Conservation (phyloP, 257 asterid species). For the Nicotiana tabacum region DNA sequence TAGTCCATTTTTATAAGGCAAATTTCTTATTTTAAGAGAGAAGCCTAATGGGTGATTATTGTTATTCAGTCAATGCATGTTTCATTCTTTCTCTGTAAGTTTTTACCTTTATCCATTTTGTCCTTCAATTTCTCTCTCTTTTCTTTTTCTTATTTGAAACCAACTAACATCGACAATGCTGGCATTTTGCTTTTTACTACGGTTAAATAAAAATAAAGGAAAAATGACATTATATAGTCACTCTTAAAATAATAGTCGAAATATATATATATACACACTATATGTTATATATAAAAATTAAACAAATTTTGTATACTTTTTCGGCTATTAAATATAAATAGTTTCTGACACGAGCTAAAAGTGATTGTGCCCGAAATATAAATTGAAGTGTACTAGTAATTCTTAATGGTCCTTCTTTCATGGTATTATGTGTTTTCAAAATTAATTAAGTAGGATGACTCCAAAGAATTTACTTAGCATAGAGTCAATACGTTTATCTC, state of each 20-base stretch:
- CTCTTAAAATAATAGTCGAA: no score
- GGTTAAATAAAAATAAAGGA: neutral
- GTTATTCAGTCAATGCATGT: conserved; percentile 1
- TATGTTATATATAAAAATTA: no score
- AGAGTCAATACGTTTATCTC: neutral
- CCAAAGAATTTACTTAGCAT: neutral
- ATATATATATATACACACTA: no score
- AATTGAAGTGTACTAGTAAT: neutral
- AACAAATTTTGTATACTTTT: no score
- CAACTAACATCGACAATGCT: neutral
- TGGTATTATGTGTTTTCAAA: neutral
- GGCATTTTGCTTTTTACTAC: neutral
- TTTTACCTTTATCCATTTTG: neutral
- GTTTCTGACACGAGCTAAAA: no score
- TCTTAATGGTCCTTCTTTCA: neutral
- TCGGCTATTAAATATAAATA: no score
- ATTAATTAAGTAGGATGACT: neutral
- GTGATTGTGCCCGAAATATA: no score
- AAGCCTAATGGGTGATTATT: neutral
- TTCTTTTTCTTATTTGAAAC: neutral
- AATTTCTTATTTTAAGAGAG: neutral
- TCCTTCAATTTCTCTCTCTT: neutral
- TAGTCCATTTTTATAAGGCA: neutral
- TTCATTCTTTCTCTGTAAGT: neutral
- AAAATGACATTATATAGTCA: neutral